A percentile compares a stretch with the other conserved stretches of the same genome.
These are phyloP conservation scores for Trichoderma erinaceum DNA, from an alignment of 495 filamentous ascomycete genomes.

Conservation along the genomic window DNA sequence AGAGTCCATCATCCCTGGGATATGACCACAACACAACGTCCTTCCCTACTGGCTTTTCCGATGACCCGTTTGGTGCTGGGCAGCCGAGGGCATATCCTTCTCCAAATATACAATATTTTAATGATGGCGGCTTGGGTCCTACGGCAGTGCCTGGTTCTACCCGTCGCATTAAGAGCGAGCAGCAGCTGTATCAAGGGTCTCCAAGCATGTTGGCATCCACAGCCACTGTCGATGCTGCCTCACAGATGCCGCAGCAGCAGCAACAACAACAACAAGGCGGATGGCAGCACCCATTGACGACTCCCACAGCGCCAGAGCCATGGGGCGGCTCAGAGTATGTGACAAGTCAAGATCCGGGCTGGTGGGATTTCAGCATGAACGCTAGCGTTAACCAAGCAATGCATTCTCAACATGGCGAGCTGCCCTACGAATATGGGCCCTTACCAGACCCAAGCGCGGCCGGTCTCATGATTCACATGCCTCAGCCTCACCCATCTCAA, in stretches of 20 bases:
- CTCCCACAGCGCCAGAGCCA: conserved; percentile 2
- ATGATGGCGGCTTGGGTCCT: not conserved
- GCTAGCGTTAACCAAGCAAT: conserved; percentile 17
- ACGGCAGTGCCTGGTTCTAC: not conserved
- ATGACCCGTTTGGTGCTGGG: conserved; percentile 13
- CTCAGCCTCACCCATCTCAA: conserved; percentile 24
- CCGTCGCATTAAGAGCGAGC: conserved; percentile 16
- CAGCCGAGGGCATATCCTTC: not conserved
- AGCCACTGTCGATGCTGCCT: not conserved
- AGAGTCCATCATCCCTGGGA: not conserved
- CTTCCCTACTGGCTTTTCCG: not conserved
- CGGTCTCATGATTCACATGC: conserved; percentile 39
- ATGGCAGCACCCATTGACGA: conserved; percentile 25
- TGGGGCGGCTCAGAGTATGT: conserved; percentile 21
- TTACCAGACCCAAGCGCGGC: conserved; percentile 18
- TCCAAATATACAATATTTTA: conserved; percentile 15
- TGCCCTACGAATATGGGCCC: conserved; percentile 1
- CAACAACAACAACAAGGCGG: conserved; percentile 15
- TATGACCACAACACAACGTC: too few relatives aligned
- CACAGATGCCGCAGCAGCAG: conserved; percentile 17
- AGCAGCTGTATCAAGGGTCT: conserved; percentile 5
- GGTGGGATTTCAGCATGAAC: conserved; percentile 7
- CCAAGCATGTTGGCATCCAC: not conserved
- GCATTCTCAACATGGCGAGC: conserved; percentile 17
- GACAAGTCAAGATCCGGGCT: conserved; percentile 10